Evolutionary conservation across 306 rosid genomes (phyloP).

Genomic region (Benincasa hispida): DNA sequence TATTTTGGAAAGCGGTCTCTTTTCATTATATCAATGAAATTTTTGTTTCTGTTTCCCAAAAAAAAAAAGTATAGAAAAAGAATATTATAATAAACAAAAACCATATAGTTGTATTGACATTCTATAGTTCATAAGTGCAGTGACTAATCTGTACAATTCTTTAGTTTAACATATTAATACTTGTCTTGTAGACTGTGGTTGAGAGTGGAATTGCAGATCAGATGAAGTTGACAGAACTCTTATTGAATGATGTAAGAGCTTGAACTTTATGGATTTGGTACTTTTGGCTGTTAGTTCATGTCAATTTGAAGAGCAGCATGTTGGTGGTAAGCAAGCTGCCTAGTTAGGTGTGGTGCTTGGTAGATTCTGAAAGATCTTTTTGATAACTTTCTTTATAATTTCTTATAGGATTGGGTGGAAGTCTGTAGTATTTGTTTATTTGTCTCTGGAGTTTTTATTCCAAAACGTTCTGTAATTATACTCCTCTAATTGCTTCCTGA

Average conservation of each 20-base stretch:
- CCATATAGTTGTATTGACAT: neutral
- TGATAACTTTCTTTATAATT: neutral
- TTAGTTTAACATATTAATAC: conserved; percentile 9
- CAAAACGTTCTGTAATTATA: neutral
- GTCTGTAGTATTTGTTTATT: neutral
- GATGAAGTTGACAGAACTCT: conserved; percentile 61
- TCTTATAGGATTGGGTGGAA: neutral
- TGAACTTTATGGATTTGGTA: conserved; percentile 7
- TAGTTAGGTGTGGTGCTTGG: neutral
- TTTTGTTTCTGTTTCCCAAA: too few relatives aligned
- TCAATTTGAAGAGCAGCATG: neutral
- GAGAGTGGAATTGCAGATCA: conserved; percentile 84
- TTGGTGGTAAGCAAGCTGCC: neutral
- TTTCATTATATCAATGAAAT: too few relatives aligned
- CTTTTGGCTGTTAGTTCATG: conserved; percentile 3
- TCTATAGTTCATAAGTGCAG: neutral
- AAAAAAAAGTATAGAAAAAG: too few relatives aligned
- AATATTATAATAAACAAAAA: neutral
- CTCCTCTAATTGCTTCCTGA: neutral
- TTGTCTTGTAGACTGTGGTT: conserved; percentile 58
- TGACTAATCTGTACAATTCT: neutral
- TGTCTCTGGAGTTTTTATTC: neutral
- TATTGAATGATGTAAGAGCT: conserved; percentile 75
- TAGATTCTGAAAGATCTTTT: neutral
- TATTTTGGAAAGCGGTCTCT: too few relatives aligned